Percentiles rank a stretch among this genome's conserved stretches.
phyloP scores from a whole-genome alignment of 139 green algal species.

The Nannochloris sp. region DNA sequence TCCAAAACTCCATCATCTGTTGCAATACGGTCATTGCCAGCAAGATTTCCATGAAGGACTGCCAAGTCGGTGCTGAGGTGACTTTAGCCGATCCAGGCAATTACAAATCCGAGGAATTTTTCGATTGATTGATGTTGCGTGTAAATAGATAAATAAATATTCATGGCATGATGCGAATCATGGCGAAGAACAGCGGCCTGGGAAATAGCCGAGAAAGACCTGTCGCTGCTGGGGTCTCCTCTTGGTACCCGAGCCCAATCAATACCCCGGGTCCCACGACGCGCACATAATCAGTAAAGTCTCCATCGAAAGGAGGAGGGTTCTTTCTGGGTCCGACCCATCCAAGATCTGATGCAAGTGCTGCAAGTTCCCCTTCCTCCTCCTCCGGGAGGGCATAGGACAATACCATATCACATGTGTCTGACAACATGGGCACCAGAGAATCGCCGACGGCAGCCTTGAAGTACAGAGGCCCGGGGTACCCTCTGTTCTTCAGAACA shows the following conservation, averaged over 20 bases:
- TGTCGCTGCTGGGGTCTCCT: background rate
- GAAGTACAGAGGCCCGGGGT: background rate
- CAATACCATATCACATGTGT: conserved; percentile 3
- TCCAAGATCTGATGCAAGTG: background rate
- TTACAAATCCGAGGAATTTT: conserved; percentile 52
- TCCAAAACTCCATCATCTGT: conserved; percentile 76
- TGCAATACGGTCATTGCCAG: conserved; percentile 34
- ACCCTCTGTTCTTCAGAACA: background rate
- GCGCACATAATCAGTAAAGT: conserved; percentile 24
- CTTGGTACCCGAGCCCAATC: conserved; percentile 10
- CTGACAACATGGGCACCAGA: background rate
- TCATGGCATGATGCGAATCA: conserved; percentile 4
- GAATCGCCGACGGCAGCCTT: background rate
- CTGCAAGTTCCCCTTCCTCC: background rate
- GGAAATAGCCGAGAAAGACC: background rate
- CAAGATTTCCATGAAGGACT: conserved; percentile 41
- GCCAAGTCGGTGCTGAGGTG: conserved; percentile 38
- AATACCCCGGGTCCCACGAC: conserved; percentile 17
- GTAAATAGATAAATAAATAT: conserved; percentile 8
- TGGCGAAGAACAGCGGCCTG: conserved; percentile 6
- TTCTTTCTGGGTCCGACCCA: conserved; percentile 17
- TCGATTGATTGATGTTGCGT: conserved; percentile 21
- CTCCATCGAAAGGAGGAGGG: conserved; percentile 13
- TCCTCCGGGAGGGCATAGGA: background rate
- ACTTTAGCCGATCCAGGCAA: conserved; percentile 35